These are phyloP conservation scores for Arabidopsis thaliana DNA, from an alignment of 345 rosid species.

Conservation along the genomic window DNA sequence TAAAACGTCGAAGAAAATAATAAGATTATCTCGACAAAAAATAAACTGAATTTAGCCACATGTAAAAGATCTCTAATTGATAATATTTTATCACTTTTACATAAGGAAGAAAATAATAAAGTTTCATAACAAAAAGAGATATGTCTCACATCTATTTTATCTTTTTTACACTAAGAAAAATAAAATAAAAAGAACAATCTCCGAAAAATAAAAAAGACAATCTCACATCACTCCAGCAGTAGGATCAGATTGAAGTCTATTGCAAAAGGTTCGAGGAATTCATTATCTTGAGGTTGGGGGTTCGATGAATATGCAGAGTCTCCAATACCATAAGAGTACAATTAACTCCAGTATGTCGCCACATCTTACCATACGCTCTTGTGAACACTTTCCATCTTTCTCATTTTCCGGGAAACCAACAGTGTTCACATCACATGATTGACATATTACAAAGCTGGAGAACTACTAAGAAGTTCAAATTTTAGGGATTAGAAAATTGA, in stretches of 20 bases:
- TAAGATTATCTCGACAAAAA: too few relatives aligned
- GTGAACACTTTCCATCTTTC: slow-evolving; percentile 55
- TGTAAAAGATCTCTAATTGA: too few relatives aligned
- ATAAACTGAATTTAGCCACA: too few relatives aligned
- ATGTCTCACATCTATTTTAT: too few relatives aligned
- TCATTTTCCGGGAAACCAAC: slow-evolving; percentile 30
- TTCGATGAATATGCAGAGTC: slow-evolving; percentile 65
- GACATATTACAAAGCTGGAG: slow-evolving; percentile 58
- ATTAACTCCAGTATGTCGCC: slow-evolving; percentile 49
- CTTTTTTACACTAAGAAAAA: too few relatives aligned
- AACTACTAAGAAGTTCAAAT: slow-evolving; percentile 43
- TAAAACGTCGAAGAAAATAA: too few relatives aligned
- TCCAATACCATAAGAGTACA: slow-evolving; percentile 58
- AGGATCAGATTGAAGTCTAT: slow-evolving; percentile 57
- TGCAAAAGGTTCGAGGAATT: slow-evolving; percentile 60
- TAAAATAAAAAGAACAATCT: too few relatives aligned
- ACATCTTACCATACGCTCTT: slow-evolving; percentile 44
- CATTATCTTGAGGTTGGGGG: slow-evolving; percentile 64
- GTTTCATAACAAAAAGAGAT: too few relatives aligned
- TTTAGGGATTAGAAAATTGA: too few relatives aligned
- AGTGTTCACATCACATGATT: slow-evolving; percentile 60
- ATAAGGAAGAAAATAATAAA: too few relatives aligned
- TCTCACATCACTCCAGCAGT: slow-evolving; percentile 43
- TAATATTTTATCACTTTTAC: too few relatives aligned
- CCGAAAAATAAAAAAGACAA: too few relatives aligned